Base-by-base conservation (phyloP, 176 grass and related monocot genomes). In the Oryza glumipatula region DNA sequence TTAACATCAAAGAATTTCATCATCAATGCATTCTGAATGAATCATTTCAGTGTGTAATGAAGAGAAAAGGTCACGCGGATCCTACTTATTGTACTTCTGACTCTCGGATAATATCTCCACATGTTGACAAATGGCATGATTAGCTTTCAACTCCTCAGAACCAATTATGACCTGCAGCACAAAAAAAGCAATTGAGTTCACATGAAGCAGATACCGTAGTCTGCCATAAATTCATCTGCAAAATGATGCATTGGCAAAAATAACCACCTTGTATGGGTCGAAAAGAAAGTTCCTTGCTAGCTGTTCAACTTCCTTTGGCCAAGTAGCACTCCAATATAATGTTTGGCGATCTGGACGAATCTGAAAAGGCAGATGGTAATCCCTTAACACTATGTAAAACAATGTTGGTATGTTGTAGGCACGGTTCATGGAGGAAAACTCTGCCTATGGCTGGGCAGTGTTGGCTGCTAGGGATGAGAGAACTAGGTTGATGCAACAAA, bases 71-170 rank as follows among this genome's bases (percentile, higher is more conserved):
- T 15, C 33, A 78, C 16, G 26, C 17, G 61, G 17, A 74, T 79
- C 97, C 58, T 99, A 99, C 97, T 99, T 96, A 90, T 94, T 99
- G 88, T 99, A 99, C 82, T 99, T 98, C 91, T 98, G 93, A 72
- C 85, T 92, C 88, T 94, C 96, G 80, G 93, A 99, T 85, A 99
- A 80, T 81, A 99, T 99, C 76, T 96, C 97, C 22, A 99, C 94
- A 84, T 89, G 93, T 73, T 96, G 97, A 73, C 74, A 90, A 89
- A 99, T 99, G 38, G 97, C 88, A 84, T 99, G 94, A 94, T 99
- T 99, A 79, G 94, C 97, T 90, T 99, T 99, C 91, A 99, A 84
- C 6, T 94, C 94, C 86, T 94, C 86, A 77, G 97, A 99, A 91
- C 97, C 94, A 77, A 99, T 99, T 85, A 86, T 94, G 44, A 94